A percentile compares a stretch with the other conserved stretches of the same genome.
Conservation (phyloP, 2,329 filamentous ascomycete genomes). For the Monilinia aucupariae region DNA sequence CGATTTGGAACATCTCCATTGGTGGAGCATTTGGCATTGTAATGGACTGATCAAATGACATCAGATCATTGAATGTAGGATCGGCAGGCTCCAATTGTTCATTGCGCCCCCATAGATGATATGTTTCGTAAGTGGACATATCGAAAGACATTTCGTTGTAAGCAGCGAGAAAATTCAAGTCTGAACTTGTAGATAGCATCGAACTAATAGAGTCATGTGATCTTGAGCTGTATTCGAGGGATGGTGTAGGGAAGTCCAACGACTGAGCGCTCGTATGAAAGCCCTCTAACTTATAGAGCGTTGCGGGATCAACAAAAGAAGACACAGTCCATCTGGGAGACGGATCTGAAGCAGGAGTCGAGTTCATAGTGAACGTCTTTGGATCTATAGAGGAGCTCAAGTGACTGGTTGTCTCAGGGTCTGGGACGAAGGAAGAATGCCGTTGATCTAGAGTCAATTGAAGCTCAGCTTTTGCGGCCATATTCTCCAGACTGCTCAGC, state of each 20-base stretch:
- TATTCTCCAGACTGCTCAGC: conserved; percentile 9
- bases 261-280: conserved; percentile 13
- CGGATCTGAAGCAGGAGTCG: background rate
- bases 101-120: conserved; percentile 2
- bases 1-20: background rate
- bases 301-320: conserved; percentile 13
- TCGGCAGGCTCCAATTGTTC: background rate
- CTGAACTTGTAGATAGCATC: conserved; percentile 9
- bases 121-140: conserved; percentile 6
- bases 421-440: conserved; percentile 11
- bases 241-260: conserved; percentile 10
- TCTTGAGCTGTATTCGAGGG: conserved; percentile 15
- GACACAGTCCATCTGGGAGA: conserved; percentile 7
- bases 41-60: conserved; percentile 1
- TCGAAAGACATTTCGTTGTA: conserved; percentile 14
- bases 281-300: conserved; percentile 15
- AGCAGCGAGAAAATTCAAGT: conserved; percentile 7
- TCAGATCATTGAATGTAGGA: background rate
- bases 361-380: background rate
- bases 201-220: conserved; percentile 16
- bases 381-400: conserved; percentile 1
- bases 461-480: conserved; percentile 2
- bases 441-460: conserved; percentile 4
- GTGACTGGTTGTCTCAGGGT: conserved; percentile 6
- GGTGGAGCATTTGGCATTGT: background rate